Conservation (phyloP, 2,329 filamentous ascomycete genomes). For the Aspergillus carbonarius region DNA sequence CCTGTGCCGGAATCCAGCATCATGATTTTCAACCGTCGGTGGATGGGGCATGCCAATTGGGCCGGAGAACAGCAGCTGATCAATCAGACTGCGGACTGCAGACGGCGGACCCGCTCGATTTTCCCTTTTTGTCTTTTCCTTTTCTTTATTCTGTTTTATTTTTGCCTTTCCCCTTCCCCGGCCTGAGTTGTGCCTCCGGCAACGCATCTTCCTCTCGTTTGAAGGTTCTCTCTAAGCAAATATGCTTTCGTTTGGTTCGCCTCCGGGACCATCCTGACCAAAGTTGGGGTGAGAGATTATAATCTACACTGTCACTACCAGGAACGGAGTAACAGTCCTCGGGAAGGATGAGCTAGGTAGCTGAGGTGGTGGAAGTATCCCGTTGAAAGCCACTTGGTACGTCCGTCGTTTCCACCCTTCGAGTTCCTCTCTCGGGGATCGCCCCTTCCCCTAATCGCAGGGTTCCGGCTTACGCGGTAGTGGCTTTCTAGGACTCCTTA, state of each 20-base stretch:
- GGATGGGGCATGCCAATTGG: constrained; percentile 8
- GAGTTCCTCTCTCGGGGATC: neutral
- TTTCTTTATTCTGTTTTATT: neutral
- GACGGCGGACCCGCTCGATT: constrained; percentile 1
- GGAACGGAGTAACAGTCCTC: neutral
- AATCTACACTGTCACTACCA: neutral
- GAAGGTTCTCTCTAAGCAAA: neutral
- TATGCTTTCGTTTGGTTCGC: neutral
- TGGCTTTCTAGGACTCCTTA: too few relatives aligned
- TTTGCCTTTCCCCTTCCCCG: neutral
- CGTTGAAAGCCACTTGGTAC: too few relatives aligned
- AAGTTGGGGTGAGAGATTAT: neutral
- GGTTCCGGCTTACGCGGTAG: too few relatives aligned
- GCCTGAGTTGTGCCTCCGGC: neutral
- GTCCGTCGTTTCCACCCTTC: neutral
- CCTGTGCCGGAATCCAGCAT: neutral
- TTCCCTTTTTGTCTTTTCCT: neutral
- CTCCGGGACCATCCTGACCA: neutral
- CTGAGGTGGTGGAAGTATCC: too few relatives aligned
- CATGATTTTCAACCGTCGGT: constrained; percentile 8
- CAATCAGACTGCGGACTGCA: constrained; percentile 5
- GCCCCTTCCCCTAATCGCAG: too few relatives aligned
- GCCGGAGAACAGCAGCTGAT: constrained; percentile 8
- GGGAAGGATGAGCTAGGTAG: too few relatives aligned
- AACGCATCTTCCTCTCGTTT: neutral